Evolutionary conservation across 2,329 filamentous ascomycete species (phyloP), one percentile per base, ranked within the genome.

Genomic region (Stemphylium vesicarium): DNA sequence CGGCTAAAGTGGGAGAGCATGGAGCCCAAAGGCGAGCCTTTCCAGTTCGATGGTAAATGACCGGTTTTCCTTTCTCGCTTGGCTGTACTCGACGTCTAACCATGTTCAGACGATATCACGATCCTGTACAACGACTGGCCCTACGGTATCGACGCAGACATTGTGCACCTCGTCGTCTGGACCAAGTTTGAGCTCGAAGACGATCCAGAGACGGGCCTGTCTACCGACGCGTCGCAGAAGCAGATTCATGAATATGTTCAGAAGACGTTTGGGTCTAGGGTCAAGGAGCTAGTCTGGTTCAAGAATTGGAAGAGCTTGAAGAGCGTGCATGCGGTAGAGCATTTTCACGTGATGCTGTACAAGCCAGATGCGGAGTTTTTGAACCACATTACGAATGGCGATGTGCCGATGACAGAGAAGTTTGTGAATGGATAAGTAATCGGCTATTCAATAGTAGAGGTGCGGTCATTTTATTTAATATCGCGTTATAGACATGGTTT

Each of bases 71-170:
- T 8, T 11, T 16, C 11, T 22, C 26, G 18, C 42, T 18, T 31
- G 26, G 22, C 16, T 36, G 31, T 16, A 24, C 41, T 32, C 36
- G 8, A 24, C 38, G 18, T 22, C 63, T 76, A 45, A 50, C 48
- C 22, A 46, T 16, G 18, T 37, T 32, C 41, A 82, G 81, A 78
- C 41, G 89, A 95, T 68, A 78, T 88, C 66, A 92, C 87, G 74
- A 87, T 96, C 42, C 75, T 96, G 36, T 85, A 84, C 77, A 98
- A 98, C 71, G 93, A 98, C 81, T 97, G 92, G 91, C 94, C 94
- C 0, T 98, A 97, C 69, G 92, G 91, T 0, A 81, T 97, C 48
- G 91, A 95, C 65, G 71, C 80, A 41, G 82, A 84, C 46, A 93
- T 96, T 60, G 84, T 91, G 13, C 94, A 97, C 72, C 80, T 97